phyloP scores from a whole-genome alignment of 2,329 filamentous ascomycete genomes.

The Pestalotiopsis sp. region DNA sequence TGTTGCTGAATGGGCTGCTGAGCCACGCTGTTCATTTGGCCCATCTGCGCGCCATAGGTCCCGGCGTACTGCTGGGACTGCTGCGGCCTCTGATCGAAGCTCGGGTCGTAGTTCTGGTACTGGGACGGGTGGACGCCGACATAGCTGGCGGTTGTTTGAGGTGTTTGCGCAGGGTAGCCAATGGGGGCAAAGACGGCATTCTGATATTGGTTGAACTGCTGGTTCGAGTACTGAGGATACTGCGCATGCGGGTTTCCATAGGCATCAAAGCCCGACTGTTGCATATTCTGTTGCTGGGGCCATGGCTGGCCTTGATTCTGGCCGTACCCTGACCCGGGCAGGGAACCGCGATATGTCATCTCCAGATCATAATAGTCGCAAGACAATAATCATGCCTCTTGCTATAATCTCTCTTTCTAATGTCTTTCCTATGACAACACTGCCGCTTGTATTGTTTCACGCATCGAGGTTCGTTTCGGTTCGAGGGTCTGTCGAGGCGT shows the following conservation, averaged over 20 bases:
- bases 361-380: slow-evolving; percentile 31
- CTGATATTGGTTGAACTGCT: slow-evolving; percentile 23
- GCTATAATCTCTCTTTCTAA: background rate
- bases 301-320: slow-evolving; percentile 27
- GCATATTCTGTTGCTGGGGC: slow-evolving; percentile 20
- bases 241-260: slow-evolving; percentile 28
- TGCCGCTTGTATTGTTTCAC: background rate
- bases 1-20: slow-evolving; percentile 13
- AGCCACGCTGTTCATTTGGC: slow-evolving; percentile 10
- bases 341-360: slow-evolving; percentile 34
- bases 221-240: slow-evolving; percentile 24
- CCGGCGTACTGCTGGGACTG: slow-evolving; percentile 17
- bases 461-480: background rate
- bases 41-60: slow-evolving; percentile 14
- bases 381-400: background rate
- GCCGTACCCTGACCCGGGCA: slow-evolving; percentile 28
- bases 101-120: slow-evolving; percentile 29
- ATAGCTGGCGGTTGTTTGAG: slow-evolving; percentile 24
- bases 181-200: slow-evolving; percentile 19
- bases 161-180: slow-evolving; percentile 20
- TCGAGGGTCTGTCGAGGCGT: background rate
- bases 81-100: slow-evolving; percentile 25
- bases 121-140: slow-evolving; percentile 15
- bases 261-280: slow-evolving; percentile 23
- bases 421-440: background rate